phyloP scores from a whole-genome alignment of 2,329 filamentous ascomycete species.

The Botrytis pseudocinerea region DNA sequence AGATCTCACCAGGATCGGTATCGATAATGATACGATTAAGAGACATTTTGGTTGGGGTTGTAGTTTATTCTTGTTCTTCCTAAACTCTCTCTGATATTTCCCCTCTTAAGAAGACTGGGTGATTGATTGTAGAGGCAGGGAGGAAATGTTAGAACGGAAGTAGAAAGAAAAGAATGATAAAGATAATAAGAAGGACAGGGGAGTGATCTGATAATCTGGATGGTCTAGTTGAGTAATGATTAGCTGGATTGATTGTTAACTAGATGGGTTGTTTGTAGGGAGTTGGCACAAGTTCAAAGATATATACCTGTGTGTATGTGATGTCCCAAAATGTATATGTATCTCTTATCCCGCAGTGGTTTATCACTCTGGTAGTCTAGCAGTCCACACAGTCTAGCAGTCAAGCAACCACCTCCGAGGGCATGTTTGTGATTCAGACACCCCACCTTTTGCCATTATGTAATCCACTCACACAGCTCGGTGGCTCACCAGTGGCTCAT shows the following conservation, averaged over 20 bases:
- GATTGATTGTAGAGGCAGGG: not conserved
- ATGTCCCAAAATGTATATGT: not conserved
- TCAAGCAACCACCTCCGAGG: not conserved
- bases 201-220: not conserved
- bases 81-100: not conserved
- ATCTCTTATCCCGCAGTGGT: not conserved
- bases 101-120: not conserved
- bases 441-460: not conserved
- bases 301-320: not conserved
- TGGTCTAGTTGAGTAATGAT: not conserved
- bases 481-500: not conserved
- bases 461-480: not conserved
- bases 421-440: not conserved
- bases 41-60: constrained; percentile 52
- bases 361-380: not conserved
- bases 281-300: not conserved
- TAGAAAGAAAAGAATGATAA: not conserved
- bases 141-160: not conserved
- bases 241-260: not conserved
- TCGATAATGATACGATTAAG: constrained; percentile 88
- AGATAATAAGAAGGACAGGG: not conserved
- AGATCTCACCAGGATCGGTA: constrained; percentile 76
- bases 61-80: not conserved
- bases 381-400: not conserved
- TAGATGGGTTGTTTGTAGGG: not conserved